These are phyloP conservation scores for Wallacemonas rigidus DNA, from an alignment of 208 protist genomes.

Conservation along the genomic window DNA sequence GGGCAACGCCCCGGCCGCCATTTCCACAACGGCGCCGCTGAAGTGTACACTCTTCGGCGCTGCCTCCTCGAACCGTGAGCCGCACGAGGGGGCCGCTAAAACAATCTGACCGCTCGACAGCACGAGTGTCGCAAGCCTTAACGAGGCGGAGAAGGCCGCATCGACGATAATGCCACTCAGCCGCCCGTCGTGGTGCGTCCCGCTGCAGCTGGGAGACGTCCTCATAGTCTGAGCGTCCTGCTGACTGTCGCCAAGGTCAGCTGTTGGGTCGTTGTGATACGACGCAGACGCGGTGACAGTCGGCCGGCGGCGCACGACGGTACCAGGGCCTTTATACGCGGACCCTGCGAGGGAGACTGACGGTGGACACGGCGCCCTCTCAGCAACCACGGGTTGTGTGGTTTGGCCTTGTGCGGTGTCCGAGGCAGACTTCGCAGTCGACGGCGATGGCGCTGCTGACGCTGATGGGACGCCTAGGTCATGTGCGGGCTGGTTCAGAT, in stretches of 20 bases:
- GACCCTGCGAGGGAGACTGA: not conserved
- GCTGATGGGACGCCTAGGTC: slow-evolving; percentile 5
- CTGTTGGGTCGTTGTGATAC: not conserved
- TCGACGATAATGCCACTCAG: slow-evolving; percentile 50
- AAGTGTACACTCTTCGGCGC: not conserved
- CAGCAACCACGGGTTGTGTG: too few relatives aligned
- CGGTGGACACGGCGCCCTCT: not conserved
- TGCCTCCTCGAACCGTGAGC: slow-evolving; percentile 38
- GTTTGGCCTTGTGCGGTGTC: too few relatives aligned
- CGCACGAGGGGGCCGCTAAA: slow-evolving; percentile 43
- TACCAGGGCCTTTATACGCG: not conserved
- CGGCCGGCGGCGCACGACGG: not conserved
- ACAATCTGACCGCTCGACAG: slow-evolving; percentile 59
- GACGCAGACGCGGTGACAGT: not conserved
- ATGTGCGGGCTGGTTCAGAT: slow-evolving; percentile 29
- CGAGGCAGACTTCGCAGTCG: not conserved
- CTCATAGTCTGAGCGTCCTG: too few relatives aligned
- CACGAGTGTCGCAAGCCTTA: slow-evolving; percentile 51
- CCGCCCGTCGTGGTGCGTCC: not conserved
- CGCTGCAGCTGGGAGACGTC: too few relatives aligned
- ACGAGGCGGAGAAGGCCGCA: slow-evolving; percentile 29
- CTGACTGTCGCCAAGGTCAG: not conserved
- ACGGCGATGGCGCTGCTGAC: not conserved
- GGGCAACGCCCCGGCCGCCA: not conserved
- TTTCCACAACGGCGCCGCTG: not conserved